A percentile compares a stretch with the other conserved stretches of the same genome.
phyloP scores from a whole-genome alignment of 2,329 filamentous ascomycete genomes.

The Canariomyces notabilis region DNA sequence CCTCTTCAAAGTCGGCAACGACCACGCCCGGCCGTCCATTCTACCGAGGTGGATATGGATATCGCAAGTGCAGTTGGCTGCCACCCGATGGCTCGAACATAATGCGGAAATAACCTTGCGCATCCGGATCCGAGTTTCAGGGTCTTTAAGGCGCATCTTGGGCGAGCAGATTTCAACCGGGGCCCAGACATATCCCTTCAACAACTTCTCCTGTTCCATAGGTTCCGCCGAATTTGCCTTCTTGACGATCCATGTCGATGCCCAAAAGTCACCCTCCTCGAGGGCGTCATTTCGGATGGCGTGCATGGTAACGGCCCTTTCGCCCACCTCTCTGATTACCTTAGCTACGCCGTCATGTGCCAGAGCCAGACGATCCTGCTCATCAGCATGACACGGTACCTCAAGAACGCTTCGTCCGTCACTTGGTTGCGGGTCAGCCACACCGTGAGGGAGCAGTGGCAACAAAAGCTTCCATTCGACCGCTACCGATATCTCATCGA shows the following conservation, averaged over 20 bases:
- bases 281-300: conserved; percentile 22
- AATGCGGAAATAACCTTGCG: conserved; percentile 26
- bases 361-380: conserved; percentile 17
- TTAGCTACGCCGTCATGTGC: conserved; percentile 25
- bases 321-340: conserved; percentile 20
- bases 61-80: conserved; percentile 36
- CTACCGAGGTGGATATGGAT: conserved; percentile 37
- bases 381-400: conserved; percentile 4
- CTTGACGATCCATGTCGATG: conserved; percentile 37
- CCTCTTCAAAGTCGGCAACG: conserved; percentile 31
- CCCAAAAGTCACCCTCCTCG: conserved; percentile 32
- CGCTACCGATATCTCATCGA: conserved; percentile 25
- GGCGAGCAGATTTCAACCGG: conserved; percentile 37
- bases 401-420: conserved; percentile 6
- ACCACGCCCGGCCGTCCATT: conserved; percentile 29
- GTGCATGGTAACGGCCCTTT: conserved; percentile 28
- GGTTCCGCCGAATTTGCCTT: conserved; percentile 37
- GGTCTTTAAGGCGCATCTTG: conserved; percentile 28
- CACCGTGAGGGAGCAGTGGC: conserved; percentile 21
- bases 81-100: conserved; percentile 23
- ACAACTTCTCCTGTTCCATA: conserved; percentile 22
- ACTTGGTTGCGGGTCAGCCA: conserved; percentile 10
- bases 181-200: conserved; percentile 29
- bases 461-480: conserved; percentile 33
- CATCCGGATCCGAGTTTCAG: conserved; percentile 19